Base-by-base conservation (phyloP, 2,329 filamentous ascomycete genomes). In the Xylaria sp. region DNA sequence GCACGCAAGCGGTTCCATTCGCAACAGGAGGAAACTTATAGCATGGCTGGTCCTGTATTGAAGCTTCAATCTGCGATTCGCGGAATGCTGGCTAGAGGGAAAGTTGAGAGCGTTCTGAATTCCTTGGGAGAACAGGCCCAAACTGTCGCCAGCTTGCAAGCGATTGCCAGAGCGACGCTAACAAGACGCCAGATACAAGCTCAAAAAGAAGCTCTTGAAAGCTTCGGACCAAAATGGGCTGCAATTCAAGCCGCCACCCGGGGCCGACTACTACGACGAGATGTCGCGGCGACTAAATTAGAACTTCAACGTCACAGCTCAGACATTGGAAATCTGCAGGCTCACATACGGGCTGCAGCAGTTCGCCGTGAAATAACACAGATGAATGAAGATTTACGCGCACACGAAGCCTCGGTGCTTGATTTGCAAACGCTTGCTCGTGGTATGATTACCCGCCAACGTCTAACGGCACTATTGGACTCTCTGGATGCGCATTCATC, bases 11-110 rank as follows among this genome's bases (percentile, higher is more conserved):
- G 79, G 51, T 77, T 90, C 62, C 75, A 79, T 54, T 79, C 79
- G 64, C 87, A 87, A 76, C 83, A 85, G 70, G 77, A 80, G 65
- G 84, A 86, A 72, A 87, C 85, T 17, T 79, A 78, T 67, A 75
- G 81, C 67, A 78, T 81, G 56, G 78, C 83, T 67, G 80, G 80
- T 33, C 79, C 83, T 54, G 82, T 90, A 40, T 78, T 81, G 63
- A 78, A 80, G 49, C 80, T 92, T 45, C 90, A 93, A 77, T 86
- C 89, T 58, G 84, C 85, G 42, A 84, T 88, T 68, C 84, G 91
- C 63, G 91, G 90, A 70, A 84, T 87, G 78, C 76, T 92, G 61
- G 75, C 87, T 66, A 83, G 91, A 70, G 82, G 78, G 64, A 81
- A 82, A 49, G 76, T 89, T 57, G 80, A 82, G 17, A 67, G 45